Evolutionary conservation across 1,284 basidiomycete species (phyloP), one percentile per base, ranked within the genome.

Genomic region (Lentinula novae-zelandiae): DNA sequence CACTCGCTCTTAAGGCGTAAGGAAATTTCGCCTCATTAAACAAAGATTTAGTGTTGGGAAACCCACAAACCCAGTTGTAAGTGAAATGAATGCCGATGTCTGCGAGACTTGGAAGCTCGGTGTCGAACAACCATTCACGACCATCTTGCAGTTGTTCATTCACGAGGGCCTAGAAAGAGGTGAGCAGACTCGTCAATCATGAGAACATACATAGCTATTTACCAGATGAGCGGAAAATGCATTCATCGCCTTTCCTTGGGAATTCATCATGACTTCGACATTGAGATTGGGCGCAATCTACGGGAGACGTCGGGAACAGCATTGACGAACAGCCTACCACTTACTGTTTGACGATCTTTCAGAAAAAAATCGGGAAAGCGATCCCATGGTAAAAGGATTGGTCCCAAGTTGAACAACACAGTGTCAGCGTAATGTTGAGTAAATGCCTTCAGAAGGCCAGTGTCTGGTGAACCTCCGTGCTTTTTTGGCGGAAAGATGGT

Each of bases 71-170:
- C 83, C 83, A 86, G 3, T 69, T 68, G 58, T 79, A 71, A 4
- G 81, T 65, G 62, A 81, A 81, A 62, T 85, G 76, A 5, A 80
- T 71, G 2, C 79, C 76, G 15, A 85, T 66, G 65, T 87, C 84
- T 7, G 78, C 81, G 9, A 84, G 69, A 50, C 81, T 75, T 3
- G 82, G 82, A 0, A 69, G 60, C 57, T 77, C 76, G 0, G 84
- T 84, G 64, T 84, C 78, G 61, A 85, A 77, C 5, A 85, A 69
- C 83, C 83, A 87, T 67, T 82, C 78, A 2, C 84, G 77, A n/a
- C 75, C 81, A 67, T 85, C 83, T 1, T 69, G 68, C 17, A 86
- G 73, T 64, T 85, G 82, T 62, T 83, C 76, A 64, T 86, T 81
- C 5, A 83, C 50, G 12, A 83, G 67, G 6, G 70, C 65, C 82